A percentile compares a stretch with the other conserved stretches of the same genome.
Evolutionary conservation across 305 asterid genomes (phyloP).

Genomic region (Fraxinus greggii): DNA sequence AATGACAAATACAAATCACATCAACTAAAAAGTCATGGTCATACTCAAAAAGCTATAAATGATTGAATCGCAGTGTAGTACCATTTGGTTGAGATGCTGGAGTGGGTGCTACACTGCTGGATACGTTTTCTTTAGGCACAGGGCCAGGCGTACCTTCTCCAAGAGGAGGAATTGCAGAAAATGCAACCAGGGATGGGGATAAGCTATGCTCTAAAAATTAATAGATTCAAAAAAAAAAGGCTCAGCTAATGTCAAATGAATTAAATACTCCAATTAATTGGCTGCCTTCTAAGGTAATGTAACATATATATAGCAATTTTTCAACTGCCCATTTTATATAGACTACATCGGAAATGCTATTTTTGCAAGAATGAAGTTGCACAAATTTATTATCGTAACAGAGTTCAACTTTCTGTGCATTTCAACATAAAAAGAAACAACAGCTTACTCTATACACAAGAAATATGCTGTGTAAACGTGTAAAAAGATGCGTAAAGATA

Average conservation of each 20-base stretch:
- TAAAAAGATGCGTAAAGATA: neutral
- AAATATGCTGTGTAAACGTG: neutral
- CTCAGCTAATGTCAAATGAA: neutral
- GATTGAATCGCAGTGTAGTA: slow-evolving; percentile 22
- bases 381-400: neutral
- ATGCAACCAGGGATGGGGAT: slow-evolving; percentile 24
- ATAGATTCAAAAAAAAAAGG: neutral
- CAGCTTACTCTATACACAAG: neutral
- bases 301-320: neutral
- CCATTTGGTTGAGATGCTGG: slow-evolving; percentile 47
- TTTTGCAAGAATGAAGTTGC: neutral
- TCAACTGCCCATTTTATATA: neutral
- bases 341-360: neutral
- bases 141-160: slow-evolving; percentile 33
- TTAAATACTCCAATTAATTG: neutral
- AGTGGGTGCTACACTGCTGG: slow-evolving; percentile 38
- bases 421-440: neutral
- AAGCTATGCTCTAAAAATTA: slow-evolving; percentile 32
- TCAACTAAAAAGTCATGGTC: slow-evolving; percentile 15
- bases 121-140: slow-evolving; percentile 26
- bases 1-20: slow-evolving; percentile 11
- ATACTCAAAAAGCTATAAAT: neutral
- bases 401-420: neutral
- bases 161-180: slow-evolving; percentile 39
- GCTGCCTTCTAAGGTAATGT: neutral